Evolutionary conservation across 2,329 filamentous ascomycete species (phyloP).

Genomic region (Xylaria polymorpha): DNA sequence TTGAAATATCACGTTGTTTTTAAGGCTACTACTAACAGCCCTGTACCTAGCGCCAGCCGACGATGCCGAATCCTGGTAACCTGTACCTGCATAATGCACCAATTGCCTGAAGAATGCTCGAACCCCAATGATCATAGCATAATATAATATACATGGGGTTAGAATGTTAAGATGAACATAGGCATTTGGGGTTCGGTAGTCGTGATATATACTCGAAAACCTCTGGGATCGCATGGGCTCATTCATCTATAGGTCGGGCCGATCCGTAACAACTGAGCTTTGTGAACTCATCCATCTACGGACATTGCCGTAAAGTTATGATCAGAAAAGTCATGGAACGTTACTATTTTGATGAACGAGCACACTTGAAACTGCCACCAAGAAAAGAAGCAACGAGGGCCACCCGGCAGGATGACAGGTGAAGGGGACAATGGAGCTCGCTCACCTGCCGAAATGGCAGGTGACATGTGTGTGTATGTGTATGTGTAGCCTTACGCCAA

Average conservation of each 20-base stretch:
- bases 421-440: conserved; percentile 5
- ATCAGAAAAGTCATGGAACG: conserved; percentile 12
- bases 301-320: not conserved
- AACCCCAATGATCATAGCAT: not conserved
- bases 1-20: conserved; percentile 27
- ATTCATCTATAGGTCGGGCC: not conserved
- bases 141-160: not conserved
- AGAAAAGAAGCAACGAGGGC: not conserved
- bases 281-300: not conserved
- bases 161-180: not conserved
- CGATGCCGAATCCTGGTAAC: not conserved
- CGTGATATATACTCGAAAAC: conserved; percentile 6
- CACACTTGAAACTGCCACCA: conserved; percentile 20
- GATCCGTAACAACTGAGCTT: not conserved
- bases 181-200: conserved; percentile 9
- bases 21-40: conserved; percentile 11
- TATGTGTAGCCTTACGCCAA: conserved; percentile 4
- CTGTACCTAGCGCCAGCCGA: conserved; percentile 9
- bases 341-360: conserved; percentile 14
- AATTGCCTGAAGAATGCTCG: not conserved
- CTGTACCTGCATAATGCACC: conserved; percentile 34
- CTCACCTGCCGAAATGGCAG: conserved; percentile 24
- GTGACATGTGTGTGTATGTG: conserved; percentile 18
- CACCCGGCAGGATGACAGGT: conserved; percentile 6
- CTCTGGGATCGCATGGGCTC: not conserved